Base-by-base conservation (phyloP, 1,139 yeast species). In the Hanseniaspora uvarum region DNA sequence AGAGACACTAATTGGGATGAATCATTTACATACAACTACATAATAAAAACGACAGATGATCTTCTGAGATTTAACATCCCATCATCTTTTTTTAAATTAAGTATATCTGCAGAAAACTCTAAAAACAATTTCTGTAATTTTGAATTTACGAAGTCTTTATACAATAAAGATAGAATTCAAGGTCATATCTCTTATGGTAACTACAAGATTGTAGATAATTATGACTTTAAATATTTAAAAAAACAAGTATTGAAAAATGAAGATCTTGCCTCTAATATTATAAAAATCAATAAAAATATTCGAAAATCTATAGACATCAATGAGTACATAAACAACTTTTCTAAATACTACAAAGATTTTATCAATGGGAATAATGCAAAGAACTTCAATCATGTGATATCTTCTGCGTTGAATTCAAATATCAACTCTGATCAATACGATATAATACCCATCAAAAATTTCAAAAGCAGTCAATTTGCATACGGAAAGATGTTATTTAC, bases 401-500 rank as follows among this genome's bases (percentile, higher is more conserved):
- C 43, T 4, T 38, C 41, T 4, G 41, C 28, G 10, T 21, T 38
- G 16, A 26, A n/a, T n/a, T 11, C 34, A 28, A 26, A 12, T 4
- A 14, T 5, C n/a, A 21, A 33, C 18, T 5, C 3, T 7, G 26
- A 23, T 7, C 26, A 24, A 10, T 44, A 30, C 24, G 36, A 38
- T 8, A 31, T 31, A 11, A 39, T 39, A 16, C 48, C 50, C 5
- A 45, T 26, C 5, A 46, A 40, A 37, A 34, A 48, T 33, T 57
- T 55, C 47, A 56, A 54, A 30, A 59, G 59, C 26, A 59, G 63
- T 40, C 68, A 75, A 0, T 64, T 83, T 18, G 64, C 80, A 34
- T 92, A 87, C 64, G 98, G 97, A 0, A 73, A 94, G 58, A 79
- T 94, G 80, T 86, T 83, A 63, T 81, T 92, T 59, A 98, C 98